phyloP scores from a whole-genome alignment of 75 land plant species.

The Sequoiadendron giganteum region DNA sequence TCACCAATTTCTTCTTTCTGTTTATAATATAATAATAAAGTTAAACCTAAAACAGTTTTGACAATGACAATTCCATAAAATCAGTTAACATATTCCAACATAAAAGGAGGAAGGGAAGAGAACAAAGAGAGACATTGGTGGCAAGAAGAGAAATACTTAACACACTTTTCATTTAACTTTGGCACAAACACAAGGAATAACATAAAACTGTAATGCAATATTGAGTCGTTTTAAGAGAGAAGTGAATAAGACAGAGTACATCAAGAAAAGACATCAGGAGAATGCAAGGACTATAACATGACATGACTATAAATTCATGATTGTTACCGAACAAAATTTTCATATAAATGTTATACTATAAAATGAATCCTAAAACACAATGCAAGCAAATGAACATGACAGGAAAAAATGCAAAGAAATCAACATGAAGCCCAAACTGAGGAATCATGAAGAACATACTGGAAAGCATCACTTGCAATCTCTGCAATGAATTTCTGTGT shows the following conservation, averaged over 20 bases:
- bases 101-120: neutral
- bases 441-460: constrained; percentile 48
- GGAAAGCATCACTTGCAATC: constrained; percentile 89
- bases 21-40: too few species aligned
- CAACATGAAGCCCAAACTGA: neutral
- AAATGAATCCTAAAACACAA: neutral
- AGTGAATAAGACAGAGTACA: too few species aligned
- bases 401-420: neutral
- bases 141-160: neutral
- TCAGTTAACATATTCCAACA: neutral
- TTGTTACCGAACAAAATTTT: neutral
- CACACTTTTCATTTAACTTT: too few species aligned
- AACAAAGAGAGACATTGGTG: neutral
- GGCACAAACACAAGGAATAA: neutral
- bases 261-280: neutral
- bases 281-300: neutral
- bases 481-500: constrained; percentile 93
- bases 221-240: too few species aligned
- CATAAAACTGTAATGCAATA: neutral
- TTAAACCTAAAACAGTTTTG: neutral
- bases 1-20: neutral
- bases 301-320: neutral
- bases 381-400: neutral
- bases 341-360: neutral
- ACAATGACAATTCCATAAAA: neutral